Evolutionary conservation across 140 eudicot genomes (phyloP), one percentile per base, ranked within the genome.

Genomic region (Flaveria floridana): DNA sequence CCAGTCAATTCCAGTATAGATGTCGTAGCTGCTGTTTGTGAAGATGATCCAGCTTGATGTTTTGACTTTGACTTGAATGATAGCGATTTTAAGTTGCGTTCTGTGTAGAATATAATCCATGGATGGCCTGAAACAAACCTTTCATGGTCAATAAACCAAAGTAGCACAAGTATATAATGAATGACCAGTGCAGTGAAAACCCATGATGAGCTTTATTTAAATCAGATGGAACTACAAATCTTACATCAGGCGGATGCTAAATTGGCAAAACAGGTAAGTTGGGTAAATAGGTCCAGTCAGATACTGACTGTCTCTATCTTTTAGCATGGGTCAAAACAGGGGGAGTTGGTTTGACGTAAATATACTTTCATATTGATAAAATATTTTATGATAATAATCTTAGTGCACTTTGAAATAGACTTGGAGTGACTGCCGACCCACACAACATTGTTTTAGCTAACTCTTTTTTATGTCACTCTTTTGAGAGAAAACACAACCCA

Each of bases 31-130:
- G 85, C 70, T 13, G 68, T 73, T 37, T 71, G 89, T 65, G 82
- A 70, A 71, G 84, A 63, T 48, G 67, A 56, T 78, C 84, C 81
- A 8, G 78, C 20, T 7, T 75, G 82, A 58, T 70, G 74, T 68
- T 82, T 87, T 26, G 81, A 47, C 79, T 85, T 90, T 66, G 89
- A 85, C 83, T 86, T 87, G 77, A 78, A 59, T 13, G 87, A 75
- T 14, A 83, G 78, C 3, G 94, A 80, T 78, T 68, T 85, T 74
- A 88, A 71, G 9, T 78, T 82, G 46, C 87, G 96, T 34, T 86
- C 95, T 1, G 99, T 86, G 86, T 94, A 88, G 71, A 94, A 94
- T 64, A 91, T 65, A 67, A 94, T 94, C 96, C 97, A 94, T 64
- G 99, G 99, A 86, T 94, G 99, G 8, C 87, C 98, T 93, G 91